Evolutionary conservation across 352 stramenopile species (phyloP).

Genomic region (Phytopythium delawarense): DNA sequence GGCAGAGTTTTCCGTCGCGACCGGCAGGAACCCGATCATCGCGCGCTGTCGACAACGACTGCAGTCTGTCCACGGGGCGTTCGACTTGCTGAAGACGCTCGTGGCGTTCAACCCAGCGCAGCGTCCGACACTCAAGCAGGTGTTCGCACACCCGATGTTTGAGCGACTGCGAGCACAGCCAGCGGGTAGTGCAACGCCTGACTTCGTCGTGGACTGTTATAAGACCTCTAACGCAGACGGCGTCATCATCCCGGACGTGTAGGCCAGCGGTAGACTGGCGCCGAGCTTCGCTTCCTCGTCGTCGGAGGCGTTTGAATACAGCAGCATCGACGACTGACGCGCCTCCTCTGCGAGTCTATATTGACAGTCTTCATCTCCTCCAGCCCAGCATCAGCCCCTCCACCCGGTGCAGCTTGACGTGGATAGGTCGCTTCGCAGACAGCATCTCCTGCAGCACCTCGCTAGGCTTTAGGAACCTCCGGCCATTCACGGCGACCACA

Average conservation of each 20-base stretch:
- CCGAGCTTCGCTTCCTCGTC: not conserved
- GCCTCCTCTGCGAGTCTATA: not conserved
- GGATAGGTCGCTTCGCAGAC: conserved; percentile 47
- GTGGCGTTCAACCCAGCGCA: conserved; percentile 58
- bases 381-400: conserved; percentile 74
- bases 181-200: conserved; percentile 8
- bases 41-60: conserved; percentile 47
- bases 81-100: conserved; percentile 43
- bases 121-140: conserved; percentile 63
- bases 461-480: conserved; percentile 34
- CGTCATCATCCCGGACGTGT: conserved; percentile 38
- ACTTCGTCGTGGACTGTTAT: conserved; percentile 66
- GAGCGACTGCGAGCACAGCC: conserved; percentile 21
- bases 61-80: conserved; percentile 32
- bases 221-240: conserved; percentile 10
- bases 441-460: conserved; percentile 52
- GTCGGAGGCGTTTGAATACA: not conserved
- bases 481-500: conserved; percentile 65
- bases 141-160: conserved; percentile 63
- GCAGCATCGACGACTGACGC: not conserved
- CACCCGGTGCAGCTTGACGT: conserved; percentile 70
- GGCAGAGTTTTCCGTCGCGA: conserved; percentile 42
- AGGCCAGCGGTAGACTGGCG: conserved; percentile 2
- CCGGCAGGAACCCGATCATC: conserved; percentile 45
- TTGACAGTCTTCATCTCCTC: conserved; percentile 16